Conservation (phyloP, 2,329 filamentous ascomycete species). For the Paracorniculantispora psalliotae region DNA sequence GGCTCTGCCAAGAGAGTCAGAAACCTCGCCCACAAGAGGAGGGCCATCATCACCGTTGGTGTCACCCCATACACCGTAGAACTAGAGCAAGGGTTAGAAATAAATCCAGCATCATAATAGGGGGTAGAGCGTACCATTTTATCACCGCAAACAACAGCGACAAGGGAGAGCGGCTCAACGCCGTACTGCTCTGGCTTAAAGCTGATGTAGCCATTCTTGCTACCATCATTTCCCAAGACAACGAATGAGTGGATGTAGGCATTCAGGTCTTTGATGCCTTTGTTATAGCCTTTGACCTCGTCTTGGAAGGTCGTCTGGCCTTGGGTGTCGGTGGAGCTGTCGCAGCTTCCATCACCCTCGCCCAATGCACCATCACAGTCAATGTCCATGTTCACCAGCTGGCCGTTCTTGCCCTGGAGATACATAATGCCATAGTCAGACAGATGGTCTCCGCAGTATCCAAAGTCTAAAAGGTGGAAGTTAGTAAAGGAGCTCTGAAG, state of each 20-base stretch:
- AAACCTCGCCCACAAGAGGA: slow-evolving; percentile 42
- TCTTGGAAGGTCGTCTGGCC: slow-evolving; percentile 40
- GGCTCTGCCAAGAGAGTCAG: slow-evolving; percentile 41
- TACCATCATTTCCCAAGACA: slow-evolving; percentile 47
- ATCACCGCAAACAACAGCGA: slow-evolving; percentile 49
- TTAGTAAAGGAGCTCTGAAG: neutral
- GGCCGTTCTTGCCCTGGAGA: slow-evolving; percentile 35
- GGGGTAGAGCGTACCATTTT: slow-evolving; percentile 33
- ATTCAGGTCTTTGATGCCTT: slow-evolving; percentile 41
- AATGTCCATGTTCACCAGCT: slow-evolving; percentile 51
- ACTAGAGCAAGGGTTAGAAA: slow-evolving; percentile 19
- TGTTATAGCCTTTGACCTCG: slow-evolving; percentile 29
- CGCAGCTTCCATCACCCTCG: slow-evolving; percentile 39
- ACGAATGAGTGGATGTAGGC: slow-evolving; percentile 49
- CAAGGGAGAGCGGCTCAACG: slow-evolving; percentile 46
- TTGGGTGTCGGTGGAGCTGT: slow-evolving; percentile 36
- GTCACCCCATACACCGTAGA: slow-evolving; percentile 52
- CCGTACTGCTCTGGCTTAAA: slow-evolving; percentile 38
- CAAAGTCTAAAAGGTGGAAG: neutral
- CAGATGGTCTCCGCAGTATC: slow-evolving; percentile 40
- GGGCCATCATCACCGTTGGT: slow-evolving; percentile 43
- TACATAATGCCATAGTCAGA: slow-evolving; percentile 36
- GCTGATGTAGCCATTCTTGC: slow-evolving; percentile 24
- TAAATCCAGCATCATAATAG: neutral
- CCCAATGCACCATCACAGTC: slow-evolving; percentile 51